Percentiles rank a stretch among this genome's conserved stretches.
phyloP scores from a whole-genome alignment of 495 filamentous ascomycete species.

The Aspergillus affinis region DNA sequence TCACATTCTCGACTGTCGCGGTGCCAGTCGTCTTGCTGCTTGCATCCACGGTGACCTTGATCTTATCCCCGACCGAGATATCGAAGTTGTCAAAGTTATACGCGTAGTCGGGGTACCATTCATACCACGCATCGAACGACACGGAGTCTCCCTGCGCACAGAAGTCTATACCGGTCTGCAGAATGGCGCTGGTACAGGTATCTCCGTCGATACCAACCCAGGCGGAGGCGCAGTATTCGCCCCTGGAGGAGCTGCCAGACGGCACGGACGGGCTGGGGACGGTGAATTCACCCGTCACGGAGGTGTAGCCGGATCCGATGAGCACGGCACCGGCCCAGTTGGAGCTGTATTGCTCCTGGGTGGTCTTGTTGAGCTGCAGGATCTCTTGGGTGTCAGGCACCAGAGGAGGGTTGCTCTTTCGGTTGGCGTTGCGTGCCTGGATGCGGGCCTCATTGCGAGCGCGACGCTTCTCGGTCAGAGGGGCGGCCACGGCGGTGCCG shows the following conservation, averaged over 20 bases:
- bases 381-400: constrained; percentile 26
- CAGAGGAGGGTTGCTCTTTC: constrained; percentile 24
- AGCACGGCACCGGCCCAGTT: constrained; percentile 59
- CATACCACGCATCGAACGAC: constrained; percentile 56
- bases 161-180: constrained; percentile 61
- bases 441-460: constrained; percentile 24
- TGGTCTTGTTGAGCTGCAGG: constrained; percentile 25
- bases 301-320: constrained; percentile 41
- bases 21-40: constrained; percentile 43
- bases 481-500: constrained; percentile 21
- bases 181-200: constrained; percentile 51
- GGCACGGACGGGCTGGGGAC: constrained; percentile 49
- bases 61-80: constrained; percentile 52
- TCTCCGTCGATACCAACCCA: constrained; percentile 61
- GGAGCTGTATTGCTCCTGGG: constrained; percentile 43
- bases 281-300: constrained; percentile 48
- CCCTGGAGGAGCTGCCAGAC: constrained; percentile 34
- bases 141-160: constrained; percentile 32
- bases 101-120: constrained; percentile 58
- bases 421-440: constrained; percentile 9
- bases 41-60: constrained; percentile 51
- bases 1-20: constrained; percentile 50
- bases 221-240: constrained; percentile 47
- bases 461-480: constrained; percentile 25
- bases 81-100: constrained; percentile 49